A percentile compares a stretch with the other conserved stretches of the same genome.
Conservation (phyloP, 345 rosid species). For the Eutrema yunnanense region DNA sequence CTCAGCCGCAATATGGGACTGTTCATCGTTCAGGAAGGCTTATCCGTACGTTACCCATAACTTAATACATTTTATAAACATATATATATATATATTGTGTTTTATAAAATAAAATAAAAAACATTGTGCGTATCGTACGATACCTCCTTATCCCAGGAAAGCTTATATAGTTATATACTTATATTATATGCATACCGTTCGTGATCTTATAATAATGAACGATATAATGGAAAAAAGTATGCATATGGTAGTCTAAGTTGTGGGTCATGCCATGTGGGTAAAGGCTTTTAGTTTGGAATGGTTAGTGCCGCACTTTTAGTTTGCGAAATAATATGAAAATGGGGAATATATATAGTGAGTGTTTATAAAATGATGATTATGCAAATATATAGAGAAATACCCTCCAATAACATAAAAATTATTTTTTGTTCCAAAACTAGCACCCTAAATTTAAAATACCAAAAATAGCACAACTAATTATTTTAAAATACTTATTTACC, state of each 20-base stretch:
- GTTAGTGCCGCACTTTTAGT: not conserved
- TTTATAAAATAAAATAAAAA: too few relatives aligned
- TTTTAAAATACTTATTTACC: too few relatives aligned
- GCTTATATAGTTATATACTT: not conserved
- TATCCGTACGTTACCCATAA: too few relatives aligned
- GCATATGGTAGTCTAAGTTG: conserved; percentile 15
- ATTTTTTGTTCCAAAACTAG: too few relatives aligned
- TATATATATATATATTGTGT: too few relatives aligned
- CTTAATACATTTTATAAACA: too few relatives aligned
- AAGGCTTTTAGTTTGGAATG: conserved; percentile 3
- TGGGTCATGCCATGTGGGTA: conserved; percentile 19
- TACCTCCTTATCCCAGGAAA: too few relatives aligned
- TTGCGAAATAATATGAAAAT: not conserved
- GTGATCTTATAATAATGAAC: not conserved
- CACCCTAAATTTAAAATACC: too few relatives aligned
- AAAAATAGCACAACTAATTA: too few relatives aligned
- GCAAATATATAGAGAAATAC: too few relatives aligned
- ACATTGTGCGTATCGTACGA: not conserved
- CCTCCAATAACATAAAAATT: too few relatives aligned
- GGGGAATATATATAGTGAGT: not conserved
- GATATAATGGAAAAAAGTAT: not conserved
- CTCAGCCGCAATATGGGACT: not conserved
- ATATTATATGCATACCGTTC: not conserved
- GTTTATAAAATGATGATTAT: not conserved
- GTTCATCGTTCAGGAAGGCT: too few relatives aligned